Percentiles rank a stretch among this genome's conserved stretches.
Conservation (phyloP, 371 early-diverging fungal species). For the Circinella umbellata region DNA sequence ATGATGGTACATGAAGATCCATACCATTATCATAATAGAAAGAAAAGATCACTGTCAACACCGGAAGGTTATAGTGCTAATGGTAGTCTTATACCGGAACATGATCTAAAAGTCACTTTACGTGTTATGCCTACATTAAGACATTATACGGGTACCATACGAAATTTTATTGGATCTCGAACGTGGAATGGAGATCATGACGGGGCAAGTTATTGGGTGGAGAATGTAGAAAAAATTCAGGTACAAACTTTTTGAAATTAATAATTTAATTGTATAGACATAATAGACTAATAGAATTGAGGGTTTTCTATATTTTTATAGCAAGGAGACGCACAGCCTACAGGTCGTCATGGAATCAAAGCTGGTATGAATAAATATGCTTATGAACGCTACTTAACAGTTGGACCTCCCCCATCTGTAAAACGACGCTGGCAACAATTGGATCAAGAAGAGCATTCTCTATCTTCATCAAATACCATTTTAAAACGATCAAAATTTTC, state of each 20-base stretch:
- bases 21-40: constrained; percentile 12
- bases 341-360: constrained; percentile 11
- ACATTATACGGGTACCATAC: constrained; percentile 68
- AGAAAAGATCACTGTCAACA: constrained; percentile 1
- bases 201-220: constrained; percentile 77
- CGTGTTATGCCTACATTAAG: constrained; percentile 76
- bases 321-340: constrained; percentile 13
- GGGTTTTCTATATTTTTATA: neutral
- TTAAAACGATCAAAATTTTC: neutral
- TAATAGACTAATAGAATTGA: too few relatives aligned
- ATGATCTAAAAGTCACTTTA: constrained; percentile 74
- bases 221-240: constrained; percentile 48
- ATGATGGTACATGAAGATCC: neutral
- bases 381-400: constrained; percentile 9
- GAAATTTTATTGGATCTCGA: constrained; percentile 67
- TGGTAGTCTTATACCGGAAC: constrained; percentile 35
- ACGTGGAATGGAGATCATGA: constrained; percentile 78
- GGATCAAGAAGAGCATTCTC: neutral
- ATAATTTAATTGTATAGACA: too few relatives aligned
- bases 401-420: constrained; percentile 4
- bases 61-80: constrained; percentile 23
- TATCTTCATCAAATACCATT: neutral
- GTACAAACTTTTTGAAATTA: neutral
- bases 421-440: neutral
- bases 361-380: constrained; percentile 13